Evolutionary conservation across 2,329 filamentous ascomycete species (phyloP).

Genomic region (Alternaria longipes): DNA sequence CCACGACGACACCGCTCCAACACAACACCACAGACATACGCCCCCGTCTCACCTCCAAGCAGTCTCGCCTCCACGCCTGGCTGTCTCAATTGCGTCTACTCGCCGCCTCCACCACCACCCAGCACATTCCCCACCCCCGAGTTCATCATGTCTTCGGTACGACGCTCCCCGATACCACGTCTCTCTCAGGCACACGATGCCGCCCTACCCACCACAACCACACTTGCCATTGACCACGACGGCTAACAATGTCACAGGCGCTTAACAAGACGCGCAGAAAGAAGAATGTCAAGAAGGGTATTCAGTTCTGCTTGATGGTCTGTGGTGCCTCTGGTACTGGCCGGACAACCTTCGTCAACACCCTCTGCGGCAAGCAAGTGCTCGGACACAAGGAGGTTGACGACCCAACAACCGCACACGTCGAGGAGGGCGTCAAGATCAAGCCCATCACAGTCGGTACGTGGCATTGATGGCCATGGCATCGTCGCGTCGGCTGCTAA

Average conservation of each 20-base stretch:
- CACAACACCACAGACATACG: slow-evolving; percentile 38
- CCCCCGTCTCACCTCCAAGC: slow-evolving; percentile 30
- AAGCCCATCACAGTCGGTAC: slow-evolving; percentile 97
- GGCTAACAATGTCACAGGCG: slow-evolving; percentile 45
- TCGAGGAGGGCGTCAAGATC: slow-evolving; percentile 98
- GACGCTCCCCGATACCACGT: slow-evolving; percentile 33
- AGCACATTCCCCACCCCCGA: slow-evolving; percentile 32
- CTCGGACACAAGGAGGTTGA: slow-evolving; percentile 92
- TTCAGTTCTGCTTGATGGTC: slow-evolving; percentile 99
- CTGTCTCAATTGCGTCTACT: slow-evolving; percentile 32
- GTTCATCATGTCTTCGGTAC: slow-evolving; percentile 51
- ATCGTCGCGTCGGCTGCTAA: slow-evolving; percentile 10
- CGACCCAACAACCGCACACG: slow-evolving; percentile 84
- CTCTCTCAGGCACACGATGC: slow-evolving; percentile 35
- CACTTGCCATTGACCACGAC: slow-evolving; percentile 27
- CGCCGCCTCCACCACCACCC: slow-evolving; percentile 26
- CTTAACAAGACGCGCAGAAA: slow-evolving; percentile 94
- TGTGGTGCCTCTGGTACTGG: slow-evolving; percentile 98
- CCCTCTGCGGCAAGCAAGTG: slow-evolving; percentile 94
- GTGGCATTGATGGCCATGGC: slow-evolving; percentile 40
- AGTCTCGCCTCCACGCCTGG: slow-evolving; percentile 32
- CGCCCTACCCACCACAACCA: slow-evolving; percentile 21
- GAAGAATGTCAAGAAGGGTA: slow-evolving; percentile 99
- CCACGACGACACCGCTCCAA: slow-evolving; percentile 45
- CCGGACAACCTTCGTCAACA: slow-evolving; percentile 99